A percentile compares a stretch with the other conserved stretches of the same genome.
These are phyloP conservation scores for Penicillium sp. DNA, from an alignment of 2,329 filamentous ascomycete genomes.

Conservation along the genomic window DNA sequence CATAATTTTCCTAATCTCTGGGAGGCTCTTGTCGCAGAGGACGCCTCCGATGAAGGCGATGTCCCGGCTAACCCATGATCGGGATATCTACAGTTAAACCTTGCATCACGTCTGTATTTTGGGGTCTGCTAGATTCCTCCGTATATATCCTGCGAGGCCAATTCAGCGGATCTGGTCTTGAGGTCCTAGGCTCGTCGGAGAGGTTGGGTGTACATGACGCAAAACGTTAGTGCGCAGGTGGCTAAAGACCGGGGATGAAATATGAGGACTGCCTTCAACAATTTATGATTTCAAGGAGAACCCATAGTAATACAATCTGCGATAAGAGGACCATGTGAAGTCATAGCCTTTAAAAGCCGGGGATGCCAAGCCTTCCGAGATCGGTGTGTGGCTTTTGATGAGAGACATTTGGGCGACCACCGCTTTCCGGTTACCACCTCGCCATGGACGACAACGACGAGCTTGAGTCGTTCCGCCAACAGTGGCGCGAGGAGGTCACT, in stretches of 20 bases:
- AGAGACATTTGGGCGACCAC: neutral
- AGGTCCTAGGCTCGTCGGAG: neutral
- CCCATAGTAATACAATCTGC: neutral
- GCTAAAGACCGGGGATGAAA: neutral
- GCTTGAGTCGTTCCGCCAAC: constrained; percentile 78
- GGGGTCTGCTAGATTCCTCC: neutral
- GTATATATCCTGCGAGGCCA: neutral
- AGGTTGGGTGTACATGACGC: neutral
- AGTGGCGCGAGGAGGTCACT: constrained; percentile 81
- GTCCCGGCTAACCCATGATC: neutral
- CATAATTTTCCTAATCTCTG: neutral
- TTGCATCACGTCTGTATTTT: neutral
- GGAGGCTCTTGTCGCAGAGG: neutral
- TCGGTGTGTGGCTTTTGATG: neutral
- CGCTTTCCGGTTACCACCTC: constrained; percentile 2
- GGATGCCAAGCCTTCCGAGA: neutral
- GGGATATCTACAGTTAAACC: neutral
- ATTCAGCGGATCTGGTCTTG: neutral
- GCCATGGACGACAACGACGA: constrained; percentile 59
- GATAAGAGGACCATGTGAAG: neutral
- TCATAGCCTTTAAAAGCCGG: neutral
- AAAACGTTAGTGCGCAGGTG: neutral
- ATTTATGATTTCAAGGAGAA: neutral
- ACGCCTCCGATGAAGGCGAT: neutral
- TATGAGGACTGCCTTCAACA: neutral